These are phyloP conservation scores for Zoysia matrella DNA, from an alignment of 202 grass and related monocot species.

Conservation along the genomic window DNA sequence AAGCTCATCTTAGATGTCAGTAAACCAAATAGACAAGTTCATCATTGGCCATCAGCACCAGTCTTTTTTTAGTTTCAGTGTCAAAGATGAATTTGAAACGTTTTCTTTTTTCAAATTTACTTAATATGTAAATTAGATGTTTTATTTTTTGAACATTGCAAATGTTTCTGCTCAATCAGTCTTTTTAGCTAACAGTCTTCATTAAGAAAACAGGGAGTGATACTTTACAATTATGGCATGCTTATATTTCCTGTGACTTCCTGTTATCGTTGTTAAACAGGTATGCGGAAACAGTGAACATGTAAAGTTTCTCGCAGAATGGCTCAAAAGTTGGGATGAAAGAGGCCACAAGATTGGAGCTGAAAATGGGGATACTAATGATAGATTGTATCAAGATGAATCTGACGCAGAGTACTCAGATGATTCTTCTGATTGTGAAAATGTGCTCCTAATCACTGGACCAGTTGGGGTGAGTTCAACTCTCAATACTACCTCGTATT, in stretches of 20 bases:
- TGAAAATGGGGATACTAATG: conserved; percentile 55
- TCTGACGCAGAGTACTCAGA: conserved; percentile 69
- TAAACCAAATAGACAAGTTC: neutral
- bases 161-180: conserved; percentile 27
- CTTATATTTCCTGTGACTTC: conserved; percentile 37
- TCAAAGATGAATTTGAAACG: neutral
- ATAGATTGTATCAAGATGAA: conserved; percentile 57
- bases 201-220: conserved; percentile 22
- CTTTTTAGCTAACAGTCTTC: conserved; percentile 13
- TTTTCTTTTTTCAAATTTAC: neutral
- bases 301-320: conserved; percentile 72
- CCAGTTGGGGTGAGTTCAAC: conserved; percentile 80
- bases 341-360: conserved; percentile 60
- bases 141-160: neutral
- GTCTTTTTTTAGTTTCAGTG: neutral
- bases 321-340: conserved; percentile 89
- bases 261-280: conserved; percentile 56
- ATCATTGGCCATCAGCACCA: neutral
- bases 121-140: neutral
- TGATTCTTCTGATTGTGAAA: conserved; percentile 55
- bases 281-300: conserved; percentile 84
- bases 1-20: too few species aligned
- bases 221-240: conserved; percentile 8
- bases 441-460: conserved; percentile 93
- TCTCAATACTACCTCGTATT: conserved; percentile 19